A percentile compares a stretch with the other conserved stretches of the same genome.
These are phyloP conservation scores for Camelina hispida DNA, from an alignment of 345 rosid species.

Conservation along the genomic window DNA sequence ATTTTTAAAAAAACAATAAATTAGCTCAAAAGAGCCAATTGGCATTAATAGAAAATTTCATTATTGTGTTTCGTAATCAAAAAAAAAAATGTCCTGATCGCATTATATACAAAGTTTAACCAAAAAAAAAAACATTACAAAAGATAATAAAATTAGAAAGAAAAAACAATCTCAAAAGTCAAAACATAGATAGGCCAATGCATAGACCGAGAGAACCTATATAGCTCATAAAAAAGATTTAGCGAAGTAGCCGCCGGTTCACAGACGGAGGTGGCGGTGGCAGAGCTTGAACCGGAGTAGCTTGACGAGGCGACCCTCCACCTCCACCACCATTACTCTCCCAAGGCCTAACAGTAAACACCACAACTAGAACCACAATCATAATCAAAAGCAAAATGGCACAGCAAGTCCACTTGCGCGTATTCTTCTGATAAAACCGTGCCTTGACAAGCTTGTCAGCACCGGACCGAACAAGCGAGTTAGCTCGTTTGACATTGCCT, in stretches of 20 bases:
- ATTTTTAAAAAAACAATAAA: no score
- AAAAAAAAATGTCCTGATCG: not conserved
- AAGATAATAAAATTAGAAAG: not conserved
- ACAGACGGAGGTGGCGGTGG: conserved; percentile 36
- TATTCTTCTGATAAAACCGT: conserved; percentile 64
- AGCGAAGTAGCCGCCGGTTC: conserved; percentile 37
- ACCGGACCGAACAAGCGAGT: conserved; percentile 64
- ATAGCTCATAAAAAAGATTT: not conserved
- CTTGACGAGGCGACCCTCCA: conserved; percentile 32
- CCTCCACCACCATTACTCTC: conserved; percentile 42
- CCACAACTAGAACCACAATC: conserved; percentile 66
- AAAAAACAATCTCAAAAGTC: conserved; percentile 25
- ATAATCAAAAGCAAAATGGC: conserved; percentile 65
- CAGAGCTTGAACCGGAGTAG: conserved; percentile 38
- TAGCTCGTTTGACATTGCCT: conserved; percentile 65
- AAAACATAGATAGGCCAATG: conserved; percentile 14
- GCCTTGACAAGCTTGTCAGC: conserved; percentile 58
- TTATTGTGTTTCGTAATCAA: not conserved
- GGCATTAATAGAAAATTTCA: not conserved
- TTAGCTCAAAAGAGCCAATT: no score
- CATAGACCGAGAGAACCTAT: conserved; percentile 1
- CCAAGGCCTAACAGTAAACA: conserved; percentile 81
- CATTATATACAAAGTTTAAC: conserved; percentile 7
- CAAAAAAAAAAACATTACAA: conserved; percentile 21
- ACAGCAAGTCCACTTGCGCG: conserved; percentile 80